phyloP scores from a whole-genome alignment of 495 filamentous ascomycete genomes.

The Podospora appendiculata region DNA sequence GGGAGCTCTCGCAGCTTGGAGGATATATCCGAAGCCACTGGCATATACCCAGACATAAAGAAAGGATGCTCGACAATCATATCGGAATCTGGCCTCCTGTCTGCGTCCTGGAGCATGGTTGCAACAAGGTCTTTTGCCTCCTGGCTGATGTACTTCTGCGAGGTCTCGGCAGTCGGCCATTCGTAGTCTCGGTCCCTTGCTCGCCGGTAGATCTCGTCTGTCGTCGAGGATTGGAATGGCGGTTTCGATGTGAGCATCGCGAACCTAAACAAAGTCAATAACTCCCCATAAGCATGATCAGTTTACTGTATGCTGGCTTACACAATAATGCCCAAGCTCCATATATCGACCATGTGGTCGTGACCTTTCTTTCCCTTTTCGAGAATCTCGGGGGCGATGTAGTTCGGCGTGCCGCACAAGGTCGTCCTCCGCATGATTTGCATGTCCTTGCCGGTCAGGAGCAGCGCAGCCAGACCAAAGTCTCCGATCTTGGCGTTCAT shows the following conservation, averaged over 20 bases:
- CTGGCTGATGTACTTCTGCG: constrained; percentile 42
- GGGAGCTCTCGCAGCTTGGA: constrained; percentile 39
- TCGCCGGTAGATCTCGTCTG: constrained; percentile 78
- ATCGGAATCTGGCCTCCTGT: constrained; percentile 68
- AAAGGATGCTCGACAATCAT: constrained; percentile 77
- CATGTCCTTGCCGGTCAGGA: constrained; percentile 79
- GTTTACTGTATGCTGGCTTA: constrained; percentile 31
- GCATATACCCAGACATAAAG: constrained; percentile 60
- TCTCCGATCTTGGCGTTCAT: constrained; percentile 99
- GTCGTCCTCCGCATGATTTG: constrained; percentile 71
- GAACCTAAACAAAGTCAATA: constrained; percentile 41
- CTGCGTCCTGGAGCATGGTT: constrained; percentile 64
- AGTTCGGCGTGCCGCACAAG: constrained; percentile 94
- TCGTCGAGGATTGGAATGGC: constrained; percentile 79
- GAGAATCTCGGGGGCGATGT: constrained; percentile 93
- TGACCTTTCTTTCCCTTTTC: constrained; percentile 80
- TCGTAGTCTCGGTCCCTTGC: constrained; percentile 64
- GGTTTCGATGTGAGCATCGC: constrained; percentile 87
- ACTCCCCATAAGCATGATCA: no score
- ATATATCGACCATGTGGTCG: constrained; percentile 87
- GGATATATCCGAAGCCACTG: constrained; percentile 40
- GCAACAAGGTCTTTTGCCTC: constrained; percentile 75
- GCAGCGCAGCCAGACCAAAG: constrained; percentile 90
- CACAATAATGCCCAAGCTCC: constrained; percentile 95
- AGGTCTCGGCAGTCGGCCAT: constrained; percentile 55